phyloP scores from a whole-genome alignment of 1,284 basidiomycete species.

The Inonotus hispidus region DNA sequence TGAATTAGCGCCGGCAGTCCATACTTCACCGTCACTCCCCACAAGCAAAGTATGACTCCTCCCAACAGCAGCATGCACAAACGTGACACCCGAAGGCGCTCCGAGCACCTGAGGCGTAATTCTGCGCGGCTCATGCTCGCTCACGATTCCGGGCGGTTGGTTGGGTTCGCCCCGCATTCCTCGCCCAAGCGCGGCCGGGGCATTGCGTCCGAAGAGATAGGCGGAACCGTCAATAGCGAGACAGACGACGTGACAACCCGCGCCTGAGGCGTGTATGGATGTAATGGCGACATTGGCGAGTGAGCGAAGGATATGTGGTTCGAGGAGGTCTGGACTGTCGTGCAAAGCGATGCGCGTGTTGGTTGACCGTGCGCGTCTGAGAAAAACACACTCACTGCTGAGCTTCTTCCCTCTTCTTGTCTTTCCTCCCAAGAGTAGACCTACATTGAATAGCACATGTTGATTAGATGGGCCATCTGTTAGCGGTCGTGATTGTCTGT shows the following conservation, averaged over 20 bases:
- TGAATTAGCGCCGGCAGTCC: constrained; percentile 80
- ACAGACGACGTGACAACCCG: constrained; percentile 69
- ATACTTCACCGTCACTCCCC: constrained; percentile 75
- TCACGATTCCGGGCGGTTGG: constrained; percentile 45
- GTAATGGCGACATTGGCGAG: constrained; percentile 72
- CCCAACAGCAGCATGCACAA: constrained; percentile 80
- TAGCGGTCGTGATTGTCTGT: neutral
- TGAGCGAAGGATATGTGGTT: constrained; percentile 85
- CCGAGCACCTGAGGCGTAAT: constrained; percentile 60
- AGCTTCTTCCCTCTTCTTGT: constrained; percentile 16
- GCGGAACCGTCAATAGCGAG: constrained; percentile 74
- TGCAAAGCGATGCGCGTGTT: neutral
- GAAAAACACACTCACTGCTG: constrained; percentile 8
- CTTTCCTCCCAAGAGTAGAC: constrained; percentile 31
- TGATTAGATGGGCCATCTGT: neutral
- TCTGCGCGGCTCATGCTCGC: constrained; percentile 66
- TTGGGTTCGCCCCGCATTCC: constrained; percentile 27
- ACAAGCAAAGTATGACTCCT: constrained; percentile 80
- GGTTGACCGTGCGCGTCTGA: neutral
- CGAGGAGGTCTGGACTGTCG: constrained; percentile 67
- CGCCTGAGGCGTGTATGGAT: constrained; percentile 70
- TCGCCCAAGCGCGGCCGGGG: constrained; percentile 52
- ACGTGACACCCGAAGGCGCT: constrained; percentile 53
- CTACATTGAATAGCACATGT: constrained; percentile 12
- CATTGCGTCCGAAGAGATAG: constrained; percentile 84